phyloP scores from a whole-genome alignment of 1,284 basidiomycete species.

The Lentinus polychrous region DNA sequence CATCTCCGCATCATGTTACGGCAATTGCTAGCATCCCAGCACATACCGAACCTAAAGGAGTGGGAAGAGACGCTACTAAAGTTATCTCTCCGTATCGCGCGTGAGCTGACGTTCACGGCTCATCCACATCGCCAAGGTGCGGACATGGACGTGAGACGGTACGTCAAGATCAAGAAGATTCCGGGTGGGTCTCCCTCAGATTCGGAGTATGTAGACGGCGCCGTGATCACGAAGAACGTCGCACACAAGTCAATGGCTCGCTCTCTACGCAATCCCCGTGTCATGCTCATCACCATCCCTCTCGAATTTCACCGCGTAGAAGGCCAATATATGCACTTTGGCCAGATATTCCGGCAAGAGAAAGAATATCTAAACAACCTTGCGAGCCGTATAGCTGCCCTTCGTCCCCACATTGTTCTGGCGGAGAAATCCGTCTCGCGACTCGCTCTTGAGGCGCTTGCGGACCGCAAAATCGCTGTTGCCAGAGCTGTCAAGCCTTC shows the following conservation, averaged over 20 bases:
- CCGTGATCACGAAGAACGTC: constrained; percentile 97
- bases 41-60: constrained; percentile 70
- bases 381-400: constrained; percentile 82
- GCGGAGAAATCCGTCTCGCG: constrained; percentile 91
- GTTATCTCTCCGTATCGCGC: constrained; percentile 74
- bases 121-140: constrained; percentile 73
- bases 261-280: constrained; percentile 70
- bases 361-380: constrained; percentile 91
- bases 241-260: constrained; percentile 88
- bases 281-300: constrained; percentile 96
- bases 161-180: constrained; percentile 98
- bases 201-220: constrained; percentile 96
- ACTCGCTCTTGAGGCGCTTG: constrained; percentile 86
- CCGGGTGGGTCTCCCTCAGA: constrained; percentile 89
- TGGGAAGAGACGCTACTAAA: constrained; percentile 84
- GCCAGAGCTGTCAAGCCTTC: constrained; percentile 87
- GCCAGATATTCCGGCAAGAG: constrained; percentile 90
- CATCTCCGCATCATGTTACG: constrained; percentile 85
- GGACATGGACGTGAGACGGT: constrained; percentile 92
- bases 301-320: constrained; percentile 94
- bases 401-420: constrained; percentile 90
- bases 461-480: constrained; percentile 84
- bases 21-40: constrained; percentile 77
- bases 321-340: constrained; percentile 91
- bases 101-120: constrained; percentile 70